A percentile compares a stretch with the other conserved stretches of the same genome.
These are phyloP conservation scores for Lasiodiplodia sp. DNA, from an alignment of 2,329 filamentous ascomycete genomes.

Conservation along the genomic window DNA sequence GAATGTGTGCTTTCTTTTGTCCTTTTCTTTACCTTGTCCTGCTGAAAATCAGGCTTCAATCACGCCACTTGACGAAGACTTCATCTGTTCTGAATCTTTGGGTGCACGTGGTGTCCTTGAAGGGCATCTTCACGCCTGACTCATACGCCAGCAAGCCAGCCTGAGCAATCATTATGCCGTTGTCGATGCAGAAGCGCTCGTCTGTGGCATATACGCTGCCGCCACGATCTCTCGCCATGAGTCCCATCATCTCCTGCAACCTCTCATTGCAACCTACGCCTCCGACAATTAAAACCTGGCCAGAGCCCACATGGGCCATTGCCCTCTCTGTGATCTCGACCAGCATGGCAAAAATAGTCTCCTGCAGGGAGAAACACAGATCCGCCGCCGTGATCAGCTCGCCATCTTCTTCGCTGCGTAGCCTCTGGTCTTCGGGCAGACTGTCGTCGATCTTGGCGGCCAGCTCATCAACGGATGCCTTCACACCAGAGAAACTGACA, in stretches of 20 bases:
- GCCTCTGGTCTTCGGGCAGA: slow-evolving; percentile 47
- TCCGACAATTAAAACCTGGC: slow-evolving; percentile 91
- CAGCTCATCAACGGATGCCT: slow-evolving; percentile 81
- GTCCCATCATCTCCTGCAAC: slow-evolving; percentile 97
- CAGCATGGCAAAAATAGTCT: slow-evolving; percentile 95
- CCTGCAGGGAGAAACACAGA: slow-evolving; percentile 92
- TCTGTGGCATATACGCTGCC: slow-evolving; percentile 94
- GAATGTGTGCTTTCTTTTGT: background rate
- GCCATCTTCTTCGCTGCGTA: slow-evolving; percentile 56
- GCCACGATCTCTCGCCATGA: slow-evolving; percentile 88
- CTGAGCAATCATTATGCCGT: slow-evolving; percentile 99
- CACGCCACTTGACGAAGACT: slow-evolving; percentile 58
- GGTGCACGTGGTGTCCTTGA: slow-evolving; percentile 79
- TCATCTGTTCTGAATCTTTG: slow-evolving; percentile 61
- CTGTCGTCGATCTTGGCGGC: slow-evolving; percentile 68
- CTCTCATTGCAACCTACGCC: slow-evolving; percentile 96
- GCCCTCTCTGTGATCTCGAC: slow-evolving; percentile 98
- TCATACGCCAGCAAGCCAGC: slow-evolving; percentile 86
- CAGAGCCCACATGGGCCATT: slow-evolving; percentile 95
- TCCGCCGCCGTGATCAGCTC: slow-evolving; percentile 78
- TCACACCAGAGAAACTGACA: slow-evolving; percentile 91
- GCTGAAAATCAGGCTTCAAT: slow-evolving; percentile 39
- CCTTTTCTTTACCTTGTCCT: background rate
- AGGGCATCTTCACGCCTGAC: slow-evolving; percentile 76
- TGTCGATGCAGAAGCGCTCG: slow-evolving; percentile 98